phyloP scores from a whole-genome alignment of 176 grass and related monocot genomes.

The Chloris gayana region DNA sequence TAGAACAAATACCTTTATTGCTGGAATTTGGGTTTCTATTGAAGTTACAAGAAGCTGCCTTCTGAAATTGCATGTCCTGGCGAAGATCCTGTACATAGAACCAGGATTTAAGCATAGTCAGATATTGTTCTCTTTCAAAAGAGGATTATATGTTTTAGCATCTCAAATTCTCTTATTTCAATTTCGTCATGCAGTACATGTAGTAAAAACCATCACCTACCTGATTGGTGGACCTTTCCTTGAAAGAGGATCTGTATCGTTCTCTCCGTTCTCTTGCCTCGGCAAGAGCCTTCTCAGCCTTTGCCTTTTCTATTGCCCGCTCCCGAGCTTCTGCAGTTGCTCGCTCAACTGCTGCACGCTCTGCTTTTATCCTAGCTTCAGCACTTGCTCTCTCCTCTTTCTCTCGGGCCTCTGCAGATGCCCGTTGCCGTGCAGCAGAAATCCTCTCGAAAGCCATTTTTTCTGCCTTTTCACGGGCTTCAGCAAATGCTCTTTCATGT shows the following conservation, averaged over 20 bases:
- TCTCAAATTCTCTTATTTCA: constrained; percentile 20
- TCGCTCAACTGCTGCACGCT: constrained; percentile 84
- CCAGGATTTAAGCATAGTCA: constrained; percentile 12
- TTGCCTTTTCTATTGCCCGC: constrained; percentile 84
- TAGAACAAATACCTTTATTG: constrained; percentile 52
- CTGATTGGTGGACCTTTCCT: constrained; percentile 51
- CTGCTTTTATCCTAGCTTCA: constrained; percentile 71
- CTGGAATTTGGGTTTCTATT: constrained; percentile 41
- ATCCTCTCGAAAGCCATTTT: constrained; percentile 75
- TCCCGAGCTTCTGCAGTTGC: constrained; percentile 88
- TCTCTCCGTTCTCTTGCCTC: constrained; percentile 71
- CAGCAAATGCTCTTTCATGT: constrained; percentile 64
- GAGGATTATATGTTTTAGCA: neutral
- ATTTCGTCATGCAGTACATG: neutral
- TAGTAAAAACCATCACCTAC: constrained; percentile 33
- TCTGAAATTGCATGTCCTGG: constrained; percentile 67
- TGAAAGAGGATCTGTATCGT: constrained; percentile 62
- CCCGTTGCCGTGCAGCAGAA: constrained; percentile 70
- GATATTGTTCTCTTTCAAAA: neutral
- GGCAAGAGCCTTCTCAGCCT: constrained; percentile 70
- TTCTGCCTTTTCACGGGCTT: constrained; percentile 74
- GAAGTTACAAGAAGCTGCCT: constrained; percentile 51
- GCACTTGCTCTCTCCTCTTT: constrained; percentile 70
- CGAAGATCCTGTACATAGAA: constrained; percentile 53
- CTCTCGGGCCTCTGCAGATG: constrained; percentile 60